Evolutionary conservation across 2,329 filamentous ascomycete genomes (phyloP).

Genomic region (Tolypocladium nubicola): DNA sequence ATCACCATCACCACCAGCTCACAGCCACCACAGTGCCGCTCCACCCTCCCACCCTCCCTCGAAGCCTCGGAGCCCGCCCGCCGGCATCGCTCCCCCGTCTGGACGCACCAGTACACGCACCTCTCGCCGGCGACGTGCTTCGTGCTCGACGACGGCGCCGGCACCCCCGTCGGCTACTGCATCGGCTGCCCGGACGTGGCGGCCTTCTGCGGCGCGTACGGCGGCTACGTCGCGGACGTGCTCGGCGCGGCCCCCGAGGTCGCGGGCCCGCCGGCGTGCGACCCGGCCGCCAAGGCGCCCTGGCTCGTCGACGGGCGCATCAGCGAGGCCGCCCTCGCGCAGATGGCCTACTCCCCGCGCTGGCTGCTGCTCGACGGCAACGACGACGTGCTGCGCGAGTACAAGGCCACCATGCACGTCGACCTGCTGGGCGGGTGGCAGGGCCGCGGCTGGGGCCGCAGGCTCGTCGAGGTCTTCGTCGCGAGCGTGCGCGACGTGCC

Average conservation of each 20-base stretch:
- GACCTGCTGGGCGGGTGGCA: slow-evolving; percentile 32
- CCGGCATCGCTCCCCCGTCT: slow-evolving; percentile 33
- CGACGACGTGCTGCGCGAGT: slow-evolving; percentile 20
- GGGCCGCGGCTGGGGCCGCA: slow-evolving; percentile 32
- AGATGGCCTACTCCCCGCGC: slow-evolving; percentile 28
- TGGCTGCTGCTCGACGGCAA: slow-evolving; percentile 28
- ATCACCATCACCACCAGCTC: neutral
- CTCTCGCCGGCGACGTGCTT: slow-evolving; percentile 34
- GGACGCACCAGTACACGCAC: slow-evolving; percentile 39
- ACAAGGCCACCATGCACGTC: slow-evolving; percentile 37
- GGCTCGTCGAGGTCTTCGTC: slow-evolving; percentile 30
- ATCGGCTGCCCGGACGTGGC: slow-evolving; percentile 33
- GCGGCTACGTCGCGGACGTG: slow-evolving; percentile 23
- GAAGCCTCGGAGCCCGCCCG: slow-evolving; percentile 18
- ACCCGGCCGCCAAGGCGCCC: slow-evolving; percentile 21
- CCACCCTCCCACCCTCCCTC: slow-evolving; percentile 34
- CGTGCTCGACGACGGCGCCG: slow-evolving; percentile 36
- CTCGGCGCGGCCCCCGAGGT: slow-evolving; percentile 17
- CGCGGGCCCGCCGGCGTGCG: slow-evolving; percentile 8
- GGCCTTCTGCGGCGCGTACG: slow-evolving; percentile 26
- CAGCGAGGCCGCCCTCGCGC: slow-evolving; percentile 22
- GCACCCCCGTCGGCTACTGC: slow-evolving; percentile 36
- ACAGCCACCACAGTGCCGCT: slow-evolving; percentile 28
- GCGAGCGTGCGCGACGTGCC: slow-evolving; percentile 19
- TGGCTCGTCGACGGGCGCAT: slow-evolving; percentile 11